Percentiles rank a stretch among this genome's conserved stretches.
phyloP scores from a whole-genome alignment of 352 stramenopile species.

The Pythium oligandrum region DNA sequence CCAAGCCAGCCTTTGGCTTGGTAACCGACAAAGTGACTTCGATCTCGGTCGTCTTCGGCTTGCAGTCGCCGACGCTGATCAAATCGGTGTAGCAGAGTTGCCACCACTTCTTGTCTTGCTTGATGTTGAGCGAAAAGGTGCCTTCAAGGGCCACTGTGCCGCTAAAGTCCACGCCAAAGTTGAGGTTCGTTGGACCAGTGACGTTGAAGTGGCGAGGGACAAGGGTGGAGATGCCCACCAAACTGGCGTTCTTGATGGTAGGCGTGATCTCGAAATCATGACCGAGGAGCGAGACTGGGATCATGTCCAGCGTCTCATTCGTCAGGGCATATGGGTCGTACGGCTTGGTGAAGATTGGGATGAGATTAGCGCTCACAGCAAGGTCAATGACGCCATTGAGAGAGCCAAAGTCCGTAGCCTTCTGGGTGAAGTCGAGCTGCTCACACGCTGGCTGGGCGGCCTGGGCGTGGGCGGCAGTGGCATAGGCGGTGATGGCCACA shows the following conservation, averaged over 20 bases:
- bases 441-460: conserved; percentile 25
- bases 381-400: conserved; percentile 45
- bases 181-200: conserved; percentile 28
- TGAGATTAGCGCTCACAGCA: conserved; percentile 16
- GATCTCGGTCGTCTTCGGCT: conserved; percentile 28
- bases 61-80: conserved; percentile 36
- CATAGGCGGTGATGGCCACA: no score
- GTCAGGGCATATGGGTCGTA: conserved; percentile 31
- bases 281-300: conserved; percentile 45
- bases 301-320: conserved; percentile 34
- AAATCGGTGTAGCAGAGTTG: conserved; percentile 56
- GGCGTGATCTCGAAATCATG: conserved; percentile 46
- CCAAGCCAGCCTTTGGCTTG: conserved; percentile 27
- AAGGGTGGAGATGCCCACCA: conserved; percentile 38
- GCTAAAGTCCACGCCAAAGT: conserved; percentile 39
- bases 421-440: conserved; percentile 36
- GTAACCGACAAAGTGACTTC: conserved; percentile 32
- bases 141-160: conserved; percentile 29
- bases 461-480: conserved; percentile 14
- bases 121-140: conserved; percentile 37
- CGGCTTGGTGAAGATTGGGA: conserved; percentile 19
- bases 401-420: conserved; percentile 32
- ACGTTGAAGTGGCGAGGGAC: conserved; percentile 44
- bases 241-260: conserved; percentile 38
- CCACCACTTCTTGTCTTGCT: conserved; percentile 60